These are phyloP conservation scores for Cryptosporidium sp. DNA, from an alignment of 169 alveolate genomes.

Conservation along the genomic window DNA sequence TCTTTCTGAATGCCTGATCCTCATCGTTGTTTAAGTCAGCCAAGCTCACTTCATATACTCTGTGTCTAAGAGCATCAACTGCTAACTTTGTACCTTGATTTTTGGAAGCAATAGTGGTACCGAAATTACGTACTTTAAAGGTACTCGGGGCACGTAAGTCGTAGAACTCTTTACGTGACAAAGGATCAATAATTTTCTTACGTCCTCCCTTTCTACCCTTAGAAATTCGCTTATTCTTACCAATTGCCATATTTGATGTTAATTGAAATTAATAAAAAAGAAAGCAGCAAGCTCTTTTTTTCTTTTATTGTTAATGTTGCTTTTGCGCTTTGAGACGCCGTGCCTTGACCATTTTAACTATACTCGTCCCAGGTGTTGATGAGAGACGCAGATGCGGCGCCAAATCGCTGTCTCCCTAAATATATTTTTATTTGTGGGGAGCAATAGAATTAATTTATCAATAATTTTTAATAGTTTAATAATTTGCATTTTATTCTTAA, in stretches of 20 bases:
- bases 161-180: constrained; percentile 96
- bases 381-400: constrained; percentile 48
- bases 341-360: constrained; percentile 26
- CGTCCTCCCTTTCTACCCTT: constrained; percentile 97
- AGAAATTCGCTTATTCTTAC: constrained; percentile 96
- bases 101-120: constrained; percentile 95
- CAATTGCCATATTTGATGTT: constrained; percentile 92
- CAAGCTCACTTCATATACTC: constrained; percentile 95
- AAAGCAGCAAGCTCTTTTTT: constrained; percentile 16
- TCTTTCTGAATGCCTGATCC: constrained; percentile 95
- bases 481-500: no score
- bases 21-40: constrained; percentile 96
- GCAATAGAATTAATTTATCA: background rate
- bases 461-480: background rate
- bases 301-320: background rate
- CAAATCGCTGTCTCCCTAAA: constrained; percentile 10
- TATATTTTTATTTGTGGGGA: background rate
- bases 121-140: constrained; percentile 93
- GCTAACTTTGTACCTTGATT: constrained; percentile 95
- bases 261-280: constrained; percentile 2
- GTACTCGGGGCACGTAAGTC: constrained; percentile 95
- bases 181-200: constrained; percentile 96
- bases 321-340: constrained; percentile 75
- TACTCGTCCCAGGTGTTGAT: background rate
- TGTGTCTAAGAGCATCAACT: constrained; percentile 93